phyloP scores from a whole-genome alignment of 2,329 filamentous ascomycete genomes.

The Plenodomus tracheiphilus region DNA sequence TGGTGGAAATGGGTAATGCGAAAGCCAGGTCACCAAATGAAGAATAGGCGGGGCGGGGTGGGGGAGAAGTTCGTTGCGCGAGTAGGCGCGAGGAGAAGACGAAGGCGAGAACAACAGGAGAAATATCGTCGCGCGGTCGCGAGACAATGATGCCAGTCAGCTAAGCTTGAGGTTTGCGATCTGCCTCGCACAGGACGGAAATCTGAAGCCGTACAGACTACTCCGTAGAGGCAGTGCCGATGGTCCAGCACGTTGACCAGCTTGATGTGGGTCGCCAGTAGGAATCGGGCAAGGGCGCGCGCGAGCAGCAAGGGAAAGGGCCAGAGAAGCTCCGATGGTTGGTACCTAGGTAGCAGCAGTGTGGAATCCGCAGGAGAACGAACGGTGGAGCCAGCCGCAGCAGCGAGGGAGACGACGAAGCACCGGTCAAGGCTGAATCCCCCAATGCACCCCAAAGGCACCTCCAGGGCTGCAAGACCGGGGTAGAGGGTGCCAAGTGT shows the following conservation, averaged over 20 bases:
- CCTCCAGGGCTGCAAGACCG: constrained; percentile 21
- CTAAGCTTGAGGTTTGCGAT: constrained; percentile 34
- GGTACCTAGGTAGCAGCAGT: constrained; percentile 20
- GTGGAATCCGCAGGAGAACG: constrained; percentile 26
- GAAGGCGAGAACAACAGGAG: constrained; percentile 18
- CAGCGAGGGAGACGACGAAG: constrained; percentile 29
- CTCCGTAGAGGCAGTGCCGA: constrained; percentile 42
- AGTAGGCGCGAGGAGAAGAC: constrained; percentile 14
- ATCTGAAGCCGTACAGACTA: constrained; percentile 29
- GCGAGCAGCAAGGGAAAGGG: constrained; percentile 23
- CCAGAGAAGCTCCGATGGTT: constrained; percentile 20
- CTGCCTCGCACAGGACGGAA: constrained; percentile 38
- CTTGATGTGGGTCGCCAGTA: constrained; percentile 25
- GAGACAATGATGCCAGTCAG: constrained; percentile 29
- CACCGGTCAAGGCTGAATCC: constrained; percentile 46
- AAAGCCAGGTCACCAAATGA: constrained; percentile 17
- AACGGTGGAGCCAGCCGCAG: constrained; percentile 34
- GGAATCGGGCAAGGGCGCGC: constrained; percentile 25
- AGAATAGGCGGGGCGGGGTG: constrained; percentile 9
- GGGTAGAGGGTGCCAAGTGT: constrained; percentile 34
- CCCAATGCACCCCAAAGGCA: constrained; percentile 14
- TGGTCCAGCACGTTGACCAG: constrained; percentile 29
- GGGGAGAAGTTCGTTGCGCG: constrained; percentile 14
- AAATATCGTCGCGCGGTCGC: constrained; percentile 28
- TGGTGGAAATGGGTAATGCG: constrained; percentile 19